Conservation (phyloP, 2,329 filamentous ascomycete genomes). For the Alternaria ethzedia region DNA sequence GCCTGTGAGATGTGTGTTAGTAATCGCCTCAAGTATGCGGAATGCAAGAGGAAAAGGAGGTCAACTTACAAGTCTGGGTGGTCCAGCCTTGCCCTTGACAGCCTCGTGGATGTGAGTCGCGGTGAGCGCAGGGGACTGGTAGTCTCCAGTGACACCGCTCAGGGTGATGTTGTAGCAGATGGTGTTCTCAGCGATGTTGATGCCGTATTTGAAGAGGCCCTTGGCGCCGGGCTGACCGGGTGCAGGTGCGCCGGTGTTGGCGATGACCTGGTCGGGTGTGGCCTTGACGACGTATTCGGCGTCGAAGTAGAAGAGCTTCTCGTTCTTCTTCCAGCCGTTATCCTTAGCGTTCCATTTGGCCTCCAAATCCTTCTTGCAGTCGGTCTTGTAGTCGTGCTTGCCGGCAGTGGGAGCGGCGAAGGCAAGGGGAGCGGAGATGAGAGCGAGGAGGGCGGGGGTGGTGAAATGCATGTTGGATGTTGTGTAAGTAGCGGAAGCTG, state of each 20-base stretch:
- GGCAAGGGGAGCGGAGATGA: conserved; percentile 27
- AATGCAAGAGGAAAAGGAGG: conserved; percentile 16
- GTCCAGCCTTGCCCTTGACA: conserved; percentile 54
- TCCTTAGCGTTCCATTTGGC: conserved; percentile 26
- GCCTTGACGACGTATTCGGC: conserved; percentile 58
- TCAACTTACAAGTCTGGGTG: conserved; percentile 53
- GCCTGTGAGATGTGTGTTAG: background rate
- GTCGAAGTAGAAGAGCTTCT: conserved; percentile 53
- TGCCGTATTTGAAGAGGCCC: conserved; percentile 60
- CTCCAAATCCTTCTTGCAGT: conserved; percentile 30
- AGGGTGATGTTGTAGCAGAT: conserved; percentile 62
- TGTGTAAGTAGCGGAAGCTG: background rate
- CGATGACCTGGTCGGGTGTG: conserved; percentile 59
- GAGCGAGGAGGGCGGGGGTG: conserved; percentile 23
- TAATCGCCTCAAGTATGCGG: background rate
- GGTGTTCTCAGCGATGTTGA: conserved; percentile 56
- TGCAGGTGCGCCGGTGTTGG: conserved; percentile 45
- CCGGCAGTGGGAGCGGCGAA: conserved; percentile 24
- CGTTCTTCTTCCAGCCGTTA: conserved; percentile 30
- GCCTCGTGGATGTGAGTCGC: conserved; percentile 64
- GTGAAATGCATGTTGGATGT: conserved; percentile 29
- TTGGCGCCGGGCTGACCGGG: conserved; percentile 54
- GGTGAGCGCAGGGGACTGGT: conserved; percentile 58
- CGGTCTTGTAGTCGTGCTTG: conserved; percentile 20
- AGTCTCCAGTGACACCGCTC: conserved; percentile 57